phyloP scores from a whole-genome alignment of 164 flowering plant genomes.

The Umbellularia californica region DNA sequence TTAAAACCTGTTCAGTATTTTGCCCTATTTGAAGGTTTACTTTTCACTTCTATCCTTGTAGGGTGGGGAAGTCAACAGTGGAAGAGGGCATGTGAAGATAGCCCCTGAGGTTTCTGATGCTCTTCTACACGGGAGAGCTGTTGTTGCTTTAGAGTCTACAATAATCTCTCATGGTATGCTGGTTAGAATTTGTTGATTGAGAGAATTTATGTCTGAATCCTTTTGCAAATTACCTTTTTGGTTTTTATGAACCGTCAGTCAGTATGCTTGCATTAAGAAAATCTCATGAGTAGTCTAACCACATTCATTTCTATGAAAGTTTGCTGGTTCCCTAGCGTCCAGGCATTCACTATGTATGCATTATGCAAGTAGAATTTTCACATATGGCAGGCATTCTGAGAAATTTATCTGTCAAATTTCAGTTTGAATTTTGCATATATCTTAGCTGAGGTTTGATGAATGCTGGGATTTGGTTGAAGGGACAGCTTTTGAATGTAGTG shows the following conservation, averaged over 20 bases:
- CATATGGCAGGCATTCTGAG: neutral
- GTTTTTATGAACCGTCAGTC: neutral
- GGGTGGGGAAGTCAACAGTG: slow-evolving; percentile 8
- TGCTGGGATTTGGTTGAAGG: too few species aligned
- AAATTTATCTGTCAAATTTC: neutral
- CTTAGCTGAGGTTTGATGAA: neutral
- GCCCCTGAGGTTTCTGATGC: slow-evolving; percentile 73
- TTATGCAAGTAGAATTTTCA: neutral
- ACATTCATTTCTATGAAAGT: neutral
- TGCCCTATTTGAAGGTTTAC: too few species aligned
- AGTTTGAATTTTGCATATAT: neutral
- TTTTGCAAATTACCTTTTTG: neutral
- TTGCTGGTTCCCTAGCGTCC: neutral
- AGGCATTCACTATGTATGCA: neutral
- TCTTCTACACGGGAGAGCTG: slow-evolving; percentile 54
- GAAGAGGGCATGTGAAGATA: slow-evolving; percentile 30
- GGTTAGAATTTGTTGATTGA: neutral
- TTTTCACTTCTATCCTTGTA: neutral
- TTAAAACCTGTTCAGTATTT: too few species aligned
- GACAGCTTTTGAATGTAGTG: neutral
- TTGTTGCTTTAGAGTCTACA: slow-evolving; percentile 89
- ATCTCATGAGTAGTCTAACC: neutral
- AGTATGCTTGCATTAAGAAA: neutral
- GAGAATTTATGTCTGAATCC: neutral
- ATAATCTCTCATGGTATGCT: slow-evolving; percentile 75